Evolutionary conservation across 2,329 filamentous ascomycete genomes (phyloP), one percentile per base, ranked within the genome.

Genomic region (Seiridium cupressi): DNA sequence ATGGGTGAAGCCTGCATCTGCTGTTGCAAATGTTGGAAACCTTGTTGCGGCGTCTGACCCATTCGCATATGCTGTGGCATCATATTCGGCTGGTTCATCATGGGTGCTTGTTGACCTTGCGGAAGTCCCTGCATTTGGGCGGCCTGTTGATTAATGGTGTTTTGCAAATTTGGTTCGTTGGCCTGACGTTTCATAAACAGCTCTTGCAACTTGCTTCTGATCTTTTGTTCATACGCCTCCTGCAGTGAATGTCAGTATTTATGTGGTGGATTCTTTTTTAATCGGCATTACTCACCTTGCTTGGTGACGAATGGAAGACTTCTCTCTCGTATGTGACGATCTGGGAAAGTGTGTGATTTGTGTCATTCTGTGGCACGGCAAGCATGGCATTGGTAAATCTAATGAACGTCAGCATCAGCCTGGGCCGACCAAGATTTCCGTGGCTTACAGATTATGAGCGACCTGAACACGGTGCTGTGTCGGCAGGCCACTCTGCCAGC

Each of bases 11-110:
- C 73, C 65, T 87, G 84, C 82, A 86, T 85, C 59, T 79, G 82
- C 58, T 85, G 84, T 61, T 85, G 84, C 42, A 87, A 76, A 53
- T 83, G 80, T 62, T 84, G 84, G 60, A 88, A 87, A 1, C 77
- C 79, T 65, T 80, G 83, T 61, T 83, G 84, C 2, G 75, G 72
- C 5, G 75, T 77, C 65, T 82, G 82, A 0, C 76, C 77, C 72
- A 83, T 79, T 10, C 77, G 78, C 75, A 85, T 81, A 63, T 82
- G 81, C 75, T 84, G 79, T 62, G 81, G 81, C 75, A 84, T 79
- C 62, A 67, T 65, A 4, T 68, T 68, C 60, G 78, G 81, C 59
- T 80, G 80, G 60, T 77, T 83, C 76, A 85, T 79, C 75, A 85
- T 76, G 58, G n/a, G 9, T 26, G 82, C 74, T 61, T 81, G 77